These are phyloP conservation scores for Ascobolus immersus DNA, from an alignment of 495 filamentous ascomycete genomes.

Conservation along the genomic window DNA sequence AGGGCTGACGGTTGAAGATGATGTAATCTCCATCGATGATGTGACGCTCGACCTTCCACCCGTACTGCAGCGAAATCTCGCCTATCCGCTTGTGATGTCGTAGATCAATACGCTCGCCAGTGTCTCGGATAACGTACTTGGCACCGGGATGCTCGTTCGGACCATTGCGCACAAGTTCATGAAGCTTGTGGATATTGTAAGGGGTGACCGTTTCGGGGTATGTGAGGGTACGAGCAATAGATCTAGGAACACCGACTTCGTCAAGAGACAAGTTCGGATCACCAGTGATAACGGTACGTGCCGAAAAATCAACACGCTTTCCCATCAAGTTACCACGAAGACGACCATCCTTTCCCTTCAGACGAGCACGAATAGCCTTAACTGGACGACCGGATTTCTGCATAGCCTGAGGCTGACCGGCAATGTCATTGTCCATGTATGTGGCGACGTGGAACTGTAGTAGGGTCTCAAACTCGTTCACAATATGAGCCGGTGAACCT, in stretches of 20 bases:
- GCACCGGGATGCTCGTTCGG: constrained; percentile 87
- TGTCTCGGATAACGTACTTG: constrained; percentile 76
- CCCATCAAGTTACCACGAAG: constrained; percentile 97
- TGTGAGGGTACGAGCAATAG: constrained; percentile 69
- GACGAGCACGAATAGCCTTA: constrained; percentile 80
- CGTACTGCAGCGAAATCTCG: constrained; percentile 64
- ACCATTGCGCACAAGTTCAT: constrained; percentile 67
- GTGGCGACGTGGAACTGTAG: constrained; percentile 97
- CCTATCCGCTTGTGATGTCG: constrained; percentile 68
- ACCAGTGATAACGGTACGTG: constrained; percentile 96
- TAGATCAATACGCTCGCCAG: constrained; percentile 80
- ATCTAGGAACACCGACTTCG: constrained; percentile 80
- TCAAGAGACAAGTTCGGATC: constrained; percentile 90
- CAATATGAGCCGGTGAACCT: constrained; percentile 69
- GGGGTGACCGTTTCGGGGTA: constrained; percentile 95
- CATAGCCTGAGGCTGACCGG: constrained; percentile 78
- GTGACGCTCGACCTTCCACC: constrained; percentile 95
- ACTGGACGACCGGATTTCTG: constrained; percentile 91
- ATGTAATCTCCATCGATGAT: constrained; percentile 89
- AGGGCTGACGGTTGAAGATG: constrained; percentile 97
- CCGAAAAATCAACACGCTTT: constrained; percentile 97
- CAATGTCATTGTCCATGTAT: constrained; percentile 98
- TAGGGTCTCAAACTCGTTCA: constrained; percentile 65
- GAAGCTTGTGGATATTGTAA: constrained; percentile 86
- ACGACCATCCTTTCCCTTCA: constrained; percentile 97